Percentiles rank a stretch among this genome's conserved stretches.
These are phyloP conservation scores for Suillus paluster DNA, from an alignment of 768 basidiomycete species.

Conservation along the genomic window DNA sequence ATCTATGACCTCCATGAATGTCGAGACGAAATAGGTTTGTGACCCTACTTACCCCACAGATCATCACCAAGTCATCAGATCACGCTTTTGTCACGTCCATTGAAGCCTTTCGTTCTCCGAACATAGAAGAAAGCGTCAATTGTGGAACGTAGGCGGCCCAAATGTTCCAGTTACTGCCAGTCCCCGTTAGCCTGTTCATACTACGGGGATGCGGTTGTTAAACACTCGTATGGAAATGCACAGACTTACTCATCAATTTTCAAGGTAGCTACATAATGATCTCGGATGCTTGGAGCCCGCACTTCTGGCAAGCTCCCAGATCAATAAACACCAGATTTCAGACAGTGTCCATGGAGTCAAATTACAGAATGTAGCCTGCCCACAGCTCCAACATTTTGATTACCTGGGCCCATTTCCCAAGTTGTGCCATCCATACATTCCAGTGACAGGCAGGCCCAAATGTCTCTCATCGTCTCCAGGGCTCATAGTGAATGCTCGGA, in stretches of 20 bases:
- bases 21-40: not conserved
- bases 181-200: not conserved
- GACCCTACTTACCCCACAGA: too few species aligned
- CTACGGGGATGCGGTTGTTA: not conserved
- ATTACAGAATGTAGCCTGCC: not conserved
- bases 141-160: not conserved
- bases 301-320: not conserved
- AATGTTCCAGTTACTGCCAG: not conserved
- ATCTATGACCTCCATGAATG: not conserved
- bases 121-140: too few species aligned
- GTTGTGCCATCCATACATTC: not conserved
- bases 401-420: not conserved
- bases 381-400: not conserved
- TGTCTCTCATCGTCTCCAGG: too few species aligned
- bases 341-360: not conserved
- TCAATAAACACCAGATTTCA: not conserved
- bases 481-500: not conserved
- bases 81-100: not conserved
- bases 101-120: too few species aligned
- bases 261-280: not conserved
- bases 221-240: not conserved
- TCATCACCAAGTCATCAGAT: not conserved
- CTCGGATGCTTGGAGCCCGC: not conserved
- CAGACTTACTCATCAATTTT: not conserved
- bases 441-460: not conserved